Evolutionary conservation across 2,329 filamentous ascomycete genomes (phyloP).

Genomic region (Sporothrix mexicana): DNA sequence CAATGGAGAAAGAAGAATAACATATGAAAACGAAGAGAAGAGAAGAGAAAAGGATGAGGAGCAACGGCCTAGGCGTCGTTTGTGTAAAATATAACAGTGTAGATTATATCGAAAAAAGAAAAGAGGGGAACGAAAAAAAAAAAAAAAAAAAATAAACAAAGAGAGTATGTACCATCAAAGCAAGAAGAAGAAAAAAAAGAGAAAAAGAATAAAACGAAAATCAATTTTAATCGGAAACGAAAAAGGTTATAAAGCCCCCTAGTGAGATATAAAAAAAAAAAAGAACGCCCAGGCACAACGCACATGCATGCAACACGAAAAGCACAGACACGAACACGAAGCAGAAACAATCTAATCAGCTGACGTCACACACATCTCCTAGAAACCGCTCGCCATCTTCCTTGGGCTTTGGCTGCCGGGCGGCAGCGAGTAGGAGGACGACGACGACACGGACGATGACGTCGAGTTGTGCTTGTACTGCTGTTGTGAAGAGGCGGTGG

Average conservation of each 20-base stretch:
- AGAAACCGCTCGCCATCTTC: conserved; percentile 23
- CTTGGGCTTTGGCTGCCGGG: conserved; percentile 31
- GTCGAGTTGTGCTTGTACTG: conserved; percentile 30
- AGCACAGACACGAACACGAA: not conserved
- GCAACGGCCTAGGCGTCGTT: not conserved
- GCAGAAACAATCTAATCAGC: not conserved
- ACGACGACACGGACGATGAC: conserved; percentile 31
- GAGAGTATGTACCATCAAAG: conserved; percentile 18
- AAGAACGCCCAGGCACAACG: not conserved
- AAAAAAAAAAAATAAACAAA: not conserved
- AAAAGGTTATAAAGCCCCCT: not conserved
- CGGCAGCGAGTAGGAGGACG: conserved; percentile 25
- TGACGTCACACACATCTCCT: not conserved
- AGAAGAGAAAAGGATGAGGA: not conserved
- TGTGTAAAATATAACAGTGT: not conserved
- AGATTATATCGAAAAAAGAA: conserved; percentile 17
- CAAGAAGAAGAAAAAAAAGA: not conserved
- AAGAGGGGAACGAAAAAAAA: not conserved
- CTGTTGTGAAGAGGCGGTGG: conserved; percentile 5
- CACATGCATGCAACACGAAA: conserved; percentile 9
- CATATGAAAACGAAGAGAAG: not conserved
- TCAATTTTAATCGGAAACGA: not conserved
- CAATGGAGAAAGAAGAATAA: not conserved
- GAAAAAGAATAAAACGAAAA: conserved; percentile 1
- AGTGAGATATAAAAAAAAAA: not conserved